Percentiles rank a stretch among this genome's conserved stretches.
Evolutionary conservation across 1,284 basidiomycete species (phyloP).

Genomic region (Cerioporus squamosus): DNA sequence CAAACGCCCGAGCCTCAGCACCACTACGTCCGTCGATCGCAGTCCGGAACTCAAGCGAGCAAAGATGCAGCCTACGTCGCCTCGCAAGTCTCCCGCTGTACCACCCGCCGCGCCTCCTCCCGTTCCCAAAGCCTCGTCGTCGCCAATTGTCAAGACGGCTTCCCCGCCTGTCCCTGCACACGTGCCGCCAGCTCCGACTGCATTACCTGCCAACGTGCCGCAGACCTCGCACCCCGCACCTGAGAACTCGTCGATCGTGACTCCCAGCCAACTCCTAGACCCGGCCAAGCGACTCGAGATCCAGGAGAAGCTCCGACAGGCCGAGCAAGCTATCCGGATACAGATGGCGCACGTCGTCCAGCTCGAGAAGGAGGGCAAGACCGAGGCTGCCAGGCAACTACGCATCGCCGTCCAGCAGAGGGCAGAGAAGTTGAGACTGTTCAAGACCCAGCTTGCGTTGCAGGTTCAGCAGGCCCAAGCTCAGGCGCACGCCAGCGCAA

Average conservation of each 20-base stretch:
- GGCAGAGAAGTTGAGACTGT: conserved; percentile 8
- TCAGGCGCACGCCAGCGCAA: conserved; percentile 1
- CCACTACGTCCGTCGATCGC: conserved; percentile 15
- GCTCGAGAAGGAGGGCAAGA: conserved; percentile 6
- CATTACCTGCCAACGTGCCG: not conserved
- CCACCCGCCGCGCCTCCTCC: conserved; percentile 11
- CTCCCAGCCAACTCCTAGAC: not conserved
- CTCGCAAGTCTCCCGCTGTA: conserved; percentile 25
- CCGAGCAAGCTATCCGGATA: conserved; percentile 4
- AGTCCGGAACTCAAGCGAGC: conserved; percentile 32
- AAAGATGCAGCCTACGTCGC: conserved; percentile 24
- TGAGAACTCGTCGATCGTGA: not conserved
- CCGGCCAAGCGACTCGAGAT: not conserved
- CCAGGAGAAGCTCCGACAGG: not conserved
- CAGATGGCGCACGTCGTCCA: not conserved
- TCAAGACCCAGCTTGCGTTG: not conserved
- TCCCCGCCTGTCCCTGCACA: conserved; percentile 7
- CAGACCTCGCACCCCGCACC: not conserved
- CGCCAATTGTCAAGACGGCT: not conserved
- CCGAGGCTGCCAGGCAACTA: conserved; percentile 8
- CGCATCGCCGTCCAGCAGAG: conserved; percentile 11
- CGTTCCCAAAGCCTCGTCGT: not conserved
- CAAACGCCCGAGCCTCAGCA: conserved; percentile 23
- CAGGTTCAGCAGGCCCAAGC: conserved; percentile 4
- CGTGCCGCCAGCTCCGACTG: not conserved